Evolutionary conservation across 2,329 filamentous ascomycete genomes (phyloP).

Genomic region (Pseudocercospora musae): DNA sequence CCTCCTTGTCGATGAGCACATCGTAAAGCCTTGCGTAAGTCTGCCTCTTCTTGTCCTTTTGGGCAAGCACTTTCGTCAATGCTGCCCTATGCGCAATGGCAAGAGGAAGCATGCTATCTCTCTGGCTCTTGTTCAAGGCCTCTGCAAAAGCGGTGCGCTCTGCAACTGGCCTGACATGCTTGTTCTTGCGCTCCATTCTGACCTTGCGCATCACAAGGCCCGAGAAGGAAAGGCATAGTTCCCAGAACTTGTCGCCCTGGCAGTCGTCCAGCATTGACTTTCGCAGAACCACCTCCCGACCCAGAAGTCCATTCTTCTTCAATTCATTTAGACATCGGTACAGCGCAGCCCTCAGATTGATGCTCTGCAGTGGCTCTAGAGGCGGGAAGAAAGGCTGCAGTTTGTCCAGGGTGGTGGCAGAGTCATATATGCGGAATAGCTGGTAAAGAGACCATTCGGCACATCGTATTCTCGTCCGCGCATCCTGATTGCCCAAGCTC

Average conservation of each 20-base stretch:
- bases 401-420: constrained; percentile 72
- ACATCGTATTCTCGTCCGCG: constrained; percentile 73
- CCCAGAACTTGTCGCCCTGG: constrained; percentile 84
- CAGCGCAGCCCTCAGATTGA: constrained; percentile 82
- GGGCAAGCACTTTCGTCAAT: constrained; percentile 56
- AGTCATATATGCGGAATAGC: constrained; percentile 80
- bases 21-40: constrained; percentile 63
- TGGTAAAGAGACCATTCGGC: constrained; percentile 91
- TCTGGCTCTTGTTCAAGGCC: constrained; percentile 31
- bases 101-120: constrained; percentile 57
- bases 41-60: constrained; percentile 58
- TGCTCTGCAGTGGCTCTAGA: constrained; percentile 81
- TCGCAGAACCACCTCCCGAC: constrained; percentile 73
- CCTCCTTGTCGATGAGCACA: constrained; percentile 40
- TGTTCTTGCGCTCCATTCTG: constrained; percentile 49
- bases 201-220: constrained; percentile 72
- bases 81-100: constrained; percentile 70
- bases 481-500: constrained; percentile 64
- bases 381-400: constrained; percentile 88
- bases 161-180: constrained; percentile 41
- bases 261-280: constrained; percentile 98
- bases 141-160: constrained; percentile 49
- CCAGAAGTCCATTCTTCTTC: constrained; percentile 82
- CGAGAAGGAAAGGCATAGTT: constrained; percentile 80
- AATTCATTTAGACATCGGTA: constrained; percentile 76